Conservation (phyloP, 2,329 filamentous ascomycete species). For the Paraphoma chrysanthemicola region DNA sequence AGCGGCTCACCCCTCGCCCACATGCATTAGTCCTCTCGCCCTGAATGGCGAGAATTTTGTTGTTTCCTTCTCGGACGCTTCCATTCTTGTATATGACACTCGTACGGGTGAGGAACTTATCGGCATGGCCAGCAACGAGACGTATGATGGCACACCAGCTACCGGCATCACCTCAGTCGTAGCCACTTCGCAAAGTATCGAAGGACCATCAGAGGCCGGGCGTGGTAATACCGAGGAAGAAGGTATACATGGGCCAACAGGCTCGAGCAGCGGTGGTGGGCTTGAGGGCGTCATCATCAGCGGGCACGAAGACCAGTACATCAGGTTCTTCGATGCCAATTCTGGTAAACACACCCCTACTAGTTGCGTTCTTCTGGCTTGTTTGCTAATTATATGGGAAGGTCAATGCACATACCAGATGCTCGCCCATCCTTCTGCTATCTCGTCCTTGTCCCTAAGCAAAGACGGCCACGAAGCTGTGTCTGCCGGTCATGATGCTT, state of each 20-base stretch:
- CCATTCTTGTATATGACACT: slow-evolving; percentile 91
- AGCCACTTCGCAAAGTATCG: slow-evolving; percentile 82
- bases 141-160: slow-evolving; percentile 84
- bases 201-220: slow-evolving; percentile 68
- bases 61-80: slow-evolving; percentile 88
- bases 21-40: slow-evolving; percentile 90
- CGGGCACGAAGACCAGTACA: slow-evolving; percentile 94
- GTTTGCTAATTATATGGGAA: slow-evolving; percentile 49
- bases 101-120: slow-evolving; percentile 89
- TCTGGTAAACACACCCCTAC: slow-evolving; percentile 74
- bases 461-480: slow-evolving; percentile 94
- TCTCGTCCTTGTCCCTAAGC: slow-evolving; percentile 88
- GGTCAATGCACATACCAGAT: slow-evolving; percentile 99
- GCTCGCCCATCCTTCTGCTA: slow-evolving; percentile 93
- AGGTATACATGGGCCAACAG: slow-evolving; percentile 80
- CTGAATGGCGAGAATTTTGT: slow-evolving; percentile 86
- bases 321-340: slow-evolving; percentile 97
- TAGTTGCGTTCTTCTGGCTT: not conserved
- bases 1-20: slow-evolving; percentile 75
- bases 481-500: slow-evolving; percentile 93
- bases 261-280: slow-evolving; percentile 72
- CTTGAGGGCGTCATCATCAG: slow-evolving; percentile 95
- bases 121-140: slow-evolving; percentile 91
- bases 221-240: slow-evolving; percentile 75
- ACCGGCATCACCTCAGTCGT: slow-evolving; percentile 90